phyloP scores from a whole-genome alignment of 108 stramenopile genomes.

The Nannochloropsis gaditana region DNA sequence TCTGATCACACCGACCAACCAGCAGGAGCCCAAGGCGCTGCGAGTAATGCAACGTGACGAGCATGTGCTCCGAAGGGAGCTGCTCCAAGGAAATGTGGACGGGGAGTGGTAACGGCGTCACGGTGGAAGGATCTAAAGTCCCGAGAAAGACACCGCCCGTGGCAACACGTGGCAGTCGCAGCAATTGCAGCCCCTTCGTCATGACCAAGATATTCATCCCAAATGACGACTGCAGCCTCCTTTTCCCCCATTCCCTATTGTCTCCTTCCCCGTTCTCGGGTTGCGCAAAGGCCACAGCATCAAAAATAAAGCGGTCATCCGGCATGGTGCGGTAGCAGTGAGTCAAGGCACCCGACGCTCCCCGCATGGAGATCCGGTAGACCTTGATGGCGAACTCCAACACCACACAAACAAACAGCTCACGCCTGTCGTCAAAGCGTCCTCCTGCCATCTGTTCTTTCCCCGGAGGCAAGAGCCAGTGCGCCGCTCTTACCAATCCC shows the following conservation, averaged over 20 bases:
- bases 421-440: too few species aligned
- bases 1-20: background rate
- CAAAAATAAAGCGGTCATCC: background rate
- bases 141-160: slow-evolving; percentile 6
- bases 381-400: background rate
- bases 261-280: background rate
- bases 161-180: background rate
- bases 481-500: background rate
- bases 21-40: background rate
- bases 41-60: background rate
- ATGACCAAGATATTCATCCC: background rate
- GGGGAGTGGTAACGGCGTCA: background rate
- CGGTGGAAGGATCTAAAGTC: background rate
- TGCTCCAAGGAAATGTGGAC: background rate
- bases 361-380: background rate
- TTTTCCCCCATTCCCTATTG: background rate
- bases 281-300: background rate
- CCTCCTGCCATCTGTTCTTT: background rate
- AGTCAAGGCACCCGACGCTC: background rate
- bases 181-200: background rate
- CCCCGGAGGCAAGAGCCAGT: background rate
- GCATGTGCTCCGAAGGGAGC: background rate
- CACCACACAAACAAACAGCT: background rate
- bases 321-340: slow-evolving; percentile 8
- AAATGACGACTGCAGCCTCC: background rate